phyloP scores from a whole-genome alignment of 2,329 filamentous ascomycete genomes.

The Aspergillus fumigatus region DNA sequence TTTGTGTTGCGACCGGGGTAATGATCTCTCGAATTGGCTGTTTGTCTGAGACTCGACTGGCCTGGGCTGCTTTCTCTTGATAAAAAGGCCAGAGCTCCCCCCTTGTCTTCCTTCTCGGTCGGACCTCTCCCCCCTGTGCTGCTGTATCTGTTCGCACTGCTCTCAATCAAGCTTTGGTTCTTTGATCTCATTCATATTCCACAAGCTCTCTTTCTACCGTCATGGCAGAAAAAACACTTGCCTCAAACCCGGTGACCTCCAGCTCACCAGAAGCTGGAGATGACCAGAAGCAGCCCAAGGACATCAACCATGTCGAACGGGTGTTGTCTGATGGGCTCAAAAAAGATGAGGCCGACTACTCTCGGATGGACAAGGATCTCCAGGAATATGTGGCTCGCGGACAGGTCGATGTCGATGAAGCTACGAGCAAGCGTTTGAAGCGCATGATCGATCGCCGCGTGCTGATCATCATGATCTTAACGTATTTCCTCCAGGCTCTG shows the following conservation, averaged over 20 bases:
- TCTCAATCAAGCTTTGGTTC: not conserved
- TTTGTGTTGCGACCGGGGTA: not conserved
- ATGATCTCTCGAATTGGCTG: not conserved
- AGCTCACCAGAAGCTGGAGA: not conserved
- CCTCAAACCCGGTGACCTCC: not conserved
- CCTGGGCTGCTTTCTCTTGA: not conserved
- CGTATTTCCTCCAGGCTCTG: conserved; percentile 63
- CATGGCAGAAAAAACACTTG: not conserved
- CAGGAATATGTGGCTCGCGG: conserved; percentile 61
- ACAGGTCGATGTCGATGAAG: conserved; percentile 54
- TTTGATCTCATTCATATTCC: not conserved
- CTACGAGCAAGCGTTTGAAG: conserved; percentile 59
- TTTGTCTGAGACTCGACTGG: too few species aligned
- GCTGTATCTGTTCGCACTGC: not conserved
- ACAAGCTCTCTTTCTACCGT: not conserved
- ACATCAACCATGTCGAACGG: conserved; percentile 46
- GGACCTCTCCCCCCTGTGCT: not conserved
- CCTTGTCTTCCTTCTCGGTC: not conserved
- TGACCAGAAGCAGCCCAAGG: conserved; percentile 12
- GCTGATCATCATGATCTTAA: conserved; percentile 65
- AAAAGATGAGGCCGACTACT: conserved; percentile 53
- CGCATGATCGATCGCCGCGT: conserved; percentile 64
- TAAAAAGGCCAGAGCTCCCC: not conserved
- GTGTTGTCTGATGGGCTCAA: conserved; percentile 46
- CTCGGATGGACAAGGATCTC: conserved; percentile 64